Evolutionary conservation across 2,329 filamentous ascomycete species (phyloP).

Genomic region (Neofusicoccum ribis): DNA sequence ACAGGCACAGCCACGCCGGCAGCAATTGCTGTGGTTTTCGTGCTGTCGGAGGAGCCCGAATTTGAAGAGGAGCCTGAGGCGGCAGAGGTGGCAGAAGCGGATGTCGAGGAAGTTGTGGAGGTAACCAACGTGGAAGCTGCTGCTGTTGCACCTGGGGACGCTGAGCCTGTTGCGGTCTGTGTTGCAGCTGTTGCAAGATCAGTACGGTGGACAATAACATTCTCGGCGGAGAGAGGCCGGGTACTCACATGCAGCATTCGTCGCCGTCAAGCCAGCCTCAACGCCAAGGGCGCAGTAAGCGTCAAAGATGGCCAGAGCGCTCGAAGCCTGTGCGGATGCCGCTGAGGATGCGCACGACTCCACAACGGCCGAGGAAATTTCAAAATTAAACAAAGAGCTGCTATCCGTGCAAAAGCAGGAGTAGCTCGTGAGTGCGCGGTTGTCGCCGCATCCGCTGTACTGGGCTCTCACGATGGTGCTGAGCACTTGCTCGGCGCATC

Average conservation of each 20-base stretch:
- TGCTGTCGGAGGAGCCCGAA: background rate
- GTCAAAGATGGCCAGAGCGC: background rate
- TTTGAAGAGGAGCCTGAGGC: no score
- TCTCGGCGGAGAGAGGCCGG: background rate
- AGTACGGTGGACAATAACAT: no score
- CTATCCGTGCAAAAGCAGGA: constrained; percentile 4
- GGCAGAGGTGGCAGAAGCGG: background rate
- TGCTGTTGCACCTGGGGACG: background rate
- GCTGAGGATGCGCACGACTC: background rate
- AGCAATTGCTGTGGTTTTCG: background rate
- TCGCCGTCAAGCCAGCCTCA: background rate
- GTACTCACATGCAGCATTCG: background rate
- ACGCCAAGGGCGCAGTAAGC: constrained; percentile 4
- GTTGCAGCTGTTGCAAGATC: background rate
- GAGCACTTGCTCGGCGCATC: background rate
- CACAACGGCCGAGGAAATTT: background rate
- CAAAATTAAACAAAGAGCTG: background rate
- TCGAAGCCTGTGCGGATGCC: background rate
- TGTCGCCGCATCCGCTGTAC: constrained; percentile 1
- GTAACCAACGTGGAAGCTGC: background rate
- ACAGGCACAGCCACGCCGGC: constrained; percentile 4
- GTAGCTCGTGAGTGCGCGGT: background rate
- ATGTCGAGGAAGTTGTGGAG: background rate
- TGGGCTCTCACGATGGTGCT: constrained; percentile 6
- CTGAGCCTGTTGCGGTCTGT: background rate